A percentile compares a stretch with the other conserved stretches of the same genome.
These are phyloP conservation scores for Mycosphaerella sp. DNA, from an alignment of 2,329 filamentous ascomycete species.

Conservation along the genomic window DNA sequence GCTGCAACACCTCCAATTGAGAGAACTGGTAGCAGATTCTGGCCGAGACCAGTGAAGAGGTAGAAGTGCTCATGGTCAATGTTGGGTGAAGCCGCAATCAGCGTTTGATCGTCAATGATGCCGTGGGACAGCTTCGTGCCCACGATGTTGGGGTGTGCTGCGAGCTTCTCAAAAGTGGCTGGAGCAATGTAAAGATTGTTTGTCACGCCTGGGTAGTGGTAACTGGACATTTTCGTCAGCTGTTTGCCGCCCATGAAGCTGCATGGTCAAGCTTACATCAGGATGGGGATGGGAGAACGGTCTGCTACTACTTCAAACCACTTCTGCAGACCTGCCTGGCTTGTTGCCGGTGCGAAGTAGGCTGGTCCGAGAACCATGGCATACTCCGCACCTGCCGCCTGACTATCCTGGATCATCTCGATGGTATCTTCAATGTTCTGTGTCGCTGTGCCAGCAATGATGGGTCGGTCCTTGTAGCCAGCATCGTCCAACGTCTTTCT, in stretches of 20 bases:
- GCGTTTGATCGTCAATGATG: conserved; percentile 58
- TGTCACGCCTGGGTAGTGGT: conserved; percentile 62
- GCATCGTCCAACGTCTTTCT: conserved; percentile 51
- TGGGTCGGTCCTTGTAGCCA: conserved; percentile 53
- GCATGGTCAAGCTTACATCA: conserved; percentile 45
- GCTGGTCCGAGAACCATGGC: conserved; percentile 59
- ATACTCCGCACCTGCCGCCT: conserved; percentile 55
- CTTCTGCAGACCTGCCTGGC: conserved; percentile 53
- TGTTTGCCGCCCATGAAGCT: not conserved
- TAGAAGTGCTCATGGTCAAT: conserved; percentile 56
- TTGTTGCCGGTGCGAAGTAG: conserved; percentile 56
- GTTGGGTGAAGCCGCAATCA: conserved; percentile 53
- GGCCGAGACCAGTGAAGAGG: conserved; percentile 59
- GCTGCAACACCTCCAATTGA: conserved; percentile 58
- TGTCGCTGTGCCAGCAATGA: conserved; percentile 58
- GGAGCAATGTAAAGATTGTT: conserved; percentile 58
- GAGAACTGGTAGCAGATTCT: conserved; percentile 59
- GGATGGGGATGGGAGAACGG: conserved; percentile 52
- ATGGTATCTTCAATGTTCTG: conserved; percentile 58
- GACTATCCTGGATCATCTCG: conserved; percentile 51
- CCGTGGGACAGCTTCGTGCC: conserved; percentile 65
- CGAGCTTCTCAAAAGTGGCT: conserved; percentile 53
- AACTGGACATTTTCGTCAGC: conserved; percentile 37
- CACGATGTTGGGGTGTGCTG: conserved; percentile 60
- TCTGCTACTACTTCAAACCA: conserved; percentile 60